These are phyloP conservation scores for Xylaria sp. DNA, from an alignment of 2,329 filamentous ascomycete genomes.

Conservation along the genomic window DNA sequence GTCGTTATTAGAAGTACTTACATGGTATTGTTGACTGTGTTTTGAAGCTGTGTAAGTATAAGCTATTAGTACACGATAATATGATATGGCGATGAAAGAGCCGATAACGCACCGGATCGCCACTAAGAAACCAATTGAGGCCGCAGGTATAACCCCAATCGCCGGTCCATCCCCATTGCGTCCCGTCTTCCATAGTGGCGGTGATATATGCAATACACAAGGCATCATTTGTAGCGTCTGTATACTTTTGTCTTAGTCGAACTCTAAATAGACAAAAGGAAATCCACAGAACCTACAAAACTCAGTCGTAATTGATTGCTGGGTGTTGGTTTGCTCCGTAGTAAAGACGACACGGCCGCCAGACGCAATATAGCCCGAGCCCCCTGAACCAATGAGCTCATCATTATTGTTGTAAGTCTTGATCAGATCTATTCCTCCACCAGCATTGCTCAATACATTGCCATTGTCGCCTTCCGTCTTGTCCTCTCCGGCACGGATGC, in stretches of 20 bases:
- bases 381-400: constrained; percentile 26
- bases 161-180: constrained; percentile 27
- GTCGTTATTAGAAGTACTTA: not conserved
- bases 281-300: constrained; percentile 20
- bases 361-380: not conserved
- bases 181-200: constrained; percentile 18
- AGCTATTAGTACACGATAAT: not conserved
- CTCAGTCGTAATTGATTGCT: constrained; percentile 25
- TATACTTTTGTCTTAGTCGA: constrained; percentile 1
- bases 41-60: not conserved
- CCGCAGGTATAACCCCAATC: constrained; percentile 27
- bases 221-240: constrained; percentile 26
- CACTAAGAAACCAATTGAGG: constrained; percentile 20
- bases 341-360: not conserved
- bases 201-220: constrained; percentile 30
- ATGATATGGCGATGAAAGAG: not conserved
- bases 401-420: constrained; percentile 26
- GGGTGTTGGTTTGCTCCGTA: constrained; percentile 2
- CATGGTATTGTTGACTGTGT: not conserved
- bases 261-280: not conserved
- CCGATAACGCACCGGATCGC: not conserved
- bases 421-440: constrained; percentile 13
- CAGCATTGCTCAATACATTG: constrained; percentile 6
- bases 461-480: not conserved
- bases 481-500: constrained; percentile 10